Evolutionary conservation across 805 yeast species (phyloP).

Genomic region (Ogataea parapolymorpha): DNA sequence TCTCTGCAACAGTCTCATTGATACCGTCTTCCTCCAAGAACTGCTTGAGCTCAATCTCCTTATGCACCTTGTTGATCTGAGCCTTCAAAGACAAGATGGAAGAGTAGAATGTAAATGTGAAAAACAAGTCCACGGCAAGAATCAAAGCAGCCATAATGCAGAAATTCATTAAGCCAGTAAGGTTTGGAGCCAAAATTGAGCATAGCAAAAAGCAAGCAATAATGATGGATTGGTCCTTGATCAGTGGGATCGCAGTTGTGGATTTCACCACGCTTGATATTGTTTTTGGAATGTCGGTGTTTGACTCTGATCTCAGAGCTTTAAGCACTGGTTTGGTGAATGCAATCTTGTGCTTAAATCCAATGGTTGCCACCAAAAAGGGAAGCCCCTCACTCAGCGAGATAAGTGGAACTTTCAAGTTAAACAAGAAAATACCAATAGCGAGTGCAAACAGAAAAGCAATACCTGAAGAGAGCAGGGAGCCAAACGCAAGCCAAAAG

Average conservation of each 20-base stretch:
- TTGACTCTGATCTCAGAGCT: slow-evolving; percentile 31
- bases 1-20: slow-evolving; percentile 65
- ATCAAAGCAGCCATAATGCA: slow-evolving; percentile 72
- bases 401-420: slow-evolving; percentile 62
- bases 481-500: slow-evolving; percentile 81
- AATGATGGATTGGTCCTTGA: slow-evolving; percentile 75
- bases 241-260: slow-evolving; percentile 47
- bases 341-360: slow-evolving; percentile 80
- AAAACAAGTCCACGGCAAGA: slow-evolving; percentile 63
- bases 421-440: slow-evolving; percentile 53
- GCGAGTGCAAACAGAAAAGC: slow-evolving; percentile 80
- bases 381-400: slow-evolving; percentile 90
- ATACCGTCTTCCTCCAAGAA: slow-evolving; percentile 94
- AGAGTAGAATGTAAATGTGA: slow-evolving; percentile 77
- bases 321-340: slow-evolving; percentile 60
- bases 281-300: slow-evolving; percentile 31
- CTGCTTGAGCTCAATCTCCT: slow-evolving; percentile 70
- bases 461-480: slow-evolving; percentile 72
- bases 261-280: slow-evolving; percentile 29
- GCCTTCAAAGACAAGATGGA: slow-evolving; percentile 84
- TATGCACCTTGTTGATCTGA: slow-evolving; percentile 82
- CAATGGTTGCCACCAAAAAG: slow-evolving; percentile 86
- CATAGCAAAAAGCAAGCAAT: slow-evolving; percentile 68
- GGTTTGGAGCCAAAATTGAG: slow-evolving; percentile 57
- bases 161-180: slow-evolving; percentile 76